These are phyloP conservation scores for Teunomyces lycoperdinae DNA, from an alignment of 805 yeast genomes.

Conservation along the genomic window DNA sequence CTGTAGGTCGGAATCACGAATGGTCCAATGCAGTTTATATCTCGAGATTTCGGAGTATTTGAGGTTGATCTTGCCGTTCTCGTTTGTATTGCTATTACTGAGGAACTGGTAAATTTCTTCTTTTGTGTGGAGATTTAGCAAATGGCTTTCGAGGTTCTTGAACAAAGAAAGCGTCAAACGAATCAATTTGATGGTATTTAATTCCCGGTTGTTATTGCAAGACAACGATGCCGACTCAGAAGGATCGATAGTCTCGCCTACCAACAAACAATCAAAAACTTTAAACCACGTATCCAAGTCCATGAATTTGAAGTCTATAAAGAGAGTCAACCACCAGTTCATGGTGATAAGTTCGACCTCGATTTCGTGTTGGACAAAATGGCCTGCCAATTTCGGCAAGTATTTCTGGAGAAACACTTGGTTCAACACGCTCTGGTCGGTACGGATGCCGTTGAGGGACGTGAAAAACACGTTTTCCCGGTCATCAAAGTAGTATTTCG, in stretches of 20 bases:
- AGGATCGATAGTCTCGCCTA: constrained; percentile 8
- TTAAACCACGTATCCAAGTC: constrained; percentile 51
- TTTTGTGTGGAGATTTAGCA: constrained; percentile 22
- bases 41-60: constrained; percentile 12
- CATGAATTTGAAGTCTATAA: constrained; percentile 44
- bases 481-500: constrained; percentile 26
- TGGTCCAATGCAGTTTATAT: constrained; percentile 5
- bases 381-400: constrained; percentile 39
- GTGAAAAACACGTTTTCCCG: constrained; percentile 9
- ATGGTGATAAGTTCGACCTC: constrained; percentile 50
- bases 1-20: background rate
- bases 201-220: background rate
- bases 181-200: constrained; percentile 27
- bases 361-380: constrained; percentile 32
- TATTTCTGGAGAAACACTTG: constrained; percentile 27
- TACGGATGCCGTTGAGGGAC: constrained; percentile 27
- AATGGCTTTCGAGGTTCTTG: constrained; percentile 30
- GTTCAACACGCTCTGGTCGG: constrained; percentile 39
- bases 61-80: constrained; percentile 1
- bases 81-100: constrained; percentile 6
- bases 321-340: constrained; percentile 57
- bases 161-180: constrained; percentile 34
- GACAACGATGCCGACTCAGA: background rate
- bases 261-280: constrained; percentile 47
- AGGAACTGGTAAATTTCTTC: constrained; percentile 28